Base-by-base conservation (phyloP, 352 stramenopile genomes). In the Phytopythium boreale region DNA sequence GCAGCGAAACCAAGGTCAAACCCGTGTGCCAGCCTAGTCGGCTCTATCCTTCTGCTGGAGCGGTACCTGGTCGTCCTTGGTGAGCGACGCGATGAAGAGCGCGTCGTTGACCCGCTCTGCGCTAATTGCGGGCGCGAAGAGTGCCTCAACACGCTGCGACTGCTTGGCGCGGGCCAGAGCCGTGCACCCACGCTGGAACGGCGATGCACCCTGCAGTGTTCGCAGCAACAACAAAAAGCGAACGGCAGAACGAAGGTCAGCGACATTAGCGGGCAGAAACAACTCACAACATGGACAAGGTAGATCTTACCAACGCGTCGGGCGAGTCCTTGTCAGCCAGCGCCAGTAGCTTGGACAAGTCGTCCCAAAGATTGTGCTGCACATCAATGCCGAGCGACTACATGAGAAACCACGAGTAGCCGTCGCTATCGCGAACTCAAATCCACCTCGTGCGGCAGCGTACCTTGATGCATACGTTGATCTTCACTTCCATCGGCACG, bases 401-500 rank as follows among this genome's bases (percentile, higher is more conserved):
- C 14, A 8, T 53, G 26, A 39, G 27, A 43, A 47, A 27, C 39
- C 31, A 24, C 7, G 5, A 29, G 12, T 4, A 34, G 2, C 20
- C 19, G 49, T 49, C 58, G n/a, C 20, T 37, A 51, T 5, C 31
- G 19, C 44, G 53, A 29, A 43, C 8, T 56, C 3, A 43, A 24
- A 15, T 39, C 3, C 2, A 15, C 34, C 11, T 39, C 34, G 34
- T 8, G 31, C 4, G 31, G 8, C 24, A 14, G 8, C 29, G 36
- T 57, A 78, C 71, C 65, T 87, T 93, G 56, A 92, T 87, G 58
- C 79, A 87, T 22, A 93, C 78, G 65, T 88, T 90, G 39, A 88
- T 67, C 63, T 80, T 82, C 36, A 81, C 56, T 0, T 43, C 56
- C 14, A 77, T 29, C 1, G 82, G 87, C 7, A 89, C 66, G 1